Evolutionary conservation across 768 basidiomycete genomes (phyloP).

Genomic region (Lentinus brumalis): DNA sequence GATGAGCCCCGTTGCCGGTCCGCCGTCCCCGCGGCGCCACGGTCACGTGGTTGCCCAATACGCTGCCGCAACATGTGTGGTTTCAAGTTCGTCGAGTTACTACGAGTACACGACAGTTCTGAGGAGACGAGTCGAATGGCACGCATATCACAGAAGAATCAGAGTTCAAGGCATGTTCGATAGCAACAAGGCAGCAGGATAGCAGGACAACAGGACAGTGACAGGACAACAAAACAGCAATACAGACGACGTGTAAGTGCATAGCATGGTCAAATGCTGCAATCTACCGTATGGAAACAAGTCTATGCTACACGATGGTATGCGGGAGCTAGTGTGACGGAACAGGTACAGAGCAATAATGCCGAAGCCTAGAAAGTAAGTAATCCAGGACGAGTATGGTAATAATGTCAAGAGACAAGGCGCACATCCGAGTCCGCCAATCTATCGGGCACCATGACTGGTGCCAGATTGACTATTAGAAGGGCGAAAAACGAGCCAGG

Average conservation of each 20-base stretch:
- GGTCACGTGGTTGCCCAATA: conserved; percentile 6
- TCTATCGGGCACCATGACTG: not conserved
- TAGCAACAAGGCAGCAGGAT: not conserved
- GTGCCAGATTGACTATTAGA: not conserved
- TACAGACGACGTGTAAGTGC: not conserved
- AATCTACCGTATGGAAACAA: conserved; percentile 5
- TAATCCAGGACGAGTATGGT: not conserved
- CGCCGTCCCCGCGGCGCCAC: conserved; percentile 7
- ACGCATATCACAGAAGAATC: not conserved
- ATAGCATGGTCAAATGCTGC: conserved; percentile 4
- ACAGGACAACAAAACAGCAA: not conserved
- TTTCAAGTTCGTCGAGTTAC: too few relatives aligned
- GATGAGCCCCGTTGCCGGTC: not conserved
- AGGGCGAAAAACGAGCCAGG: not conserved
- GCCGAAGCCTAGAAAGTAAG: not conserved
- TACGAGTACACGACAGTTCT: too few relatives aligned
- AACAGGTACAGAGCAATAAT: not conserved
- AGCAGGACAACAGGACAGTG: not conserved
- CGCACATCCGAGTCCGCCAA: not conserved
- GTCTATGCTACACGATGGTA: conserved; percentile 7
- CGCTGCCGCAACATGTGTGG: too few relatives aligned
- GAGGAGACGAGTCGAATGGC: not conserved
- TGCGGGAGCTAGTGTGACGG: not conserved
- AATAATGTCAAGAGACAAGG: conserved; percentile 3
- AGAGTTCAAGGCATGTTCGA: too few relatives aligned